Percentiles rank a stretch among this genome's conserved stretches.
Conservation (phyloP, 1,284 basidiomycete genomes). For the Spongiforma sp. region DNA sequence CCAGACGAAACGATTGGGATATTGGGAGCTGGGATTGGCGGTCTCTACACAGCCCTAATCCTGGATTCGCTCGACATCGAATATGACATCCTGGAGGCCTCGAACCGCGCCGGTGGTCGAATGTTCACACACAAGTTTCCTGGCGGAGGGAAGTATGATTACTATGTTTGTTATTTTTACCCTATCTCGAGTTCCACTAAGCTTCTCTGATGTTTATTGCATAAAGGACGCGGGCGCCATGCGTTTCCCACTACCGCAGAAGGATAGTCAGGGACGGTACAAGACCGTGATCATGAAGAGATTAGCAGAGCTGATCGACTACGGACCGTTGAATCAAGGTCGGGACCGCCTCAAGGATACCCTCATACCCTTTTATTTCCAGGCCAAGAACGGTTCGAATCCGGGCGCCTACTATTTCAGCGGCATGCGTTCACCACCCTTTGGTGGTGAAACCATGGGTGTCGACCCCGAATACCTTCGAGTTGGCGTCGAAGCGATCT, state of each 20-base stretch:
- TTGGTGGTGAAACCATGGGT: slow-evolving; percentile 14
- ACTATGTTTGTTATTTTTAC: slow-evolving; percentile 17
- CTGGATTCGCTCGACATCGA: slow-evolving; percentile 37
- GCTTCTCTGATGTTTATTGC: neutral
- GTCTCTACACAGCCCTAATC: slow-evolving; percentile 44
- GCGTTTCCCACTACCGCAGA: slow-evolving; percentile 30
- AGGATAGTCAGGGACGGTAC: slow-evolving; percentile 16
- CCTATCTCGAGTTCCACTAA: too few species aligned
- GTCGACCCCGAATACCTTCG: slow-evolving; percentile 17
- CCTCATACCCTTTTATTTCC: slow-evolving; percentile 19
- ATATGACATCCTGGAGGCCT: slow-evolving; percentile 42
- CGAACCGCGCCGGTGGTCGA: slow-evolving; percentile 36
- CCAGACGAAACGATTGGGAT: slow-evolving; percentile 23
- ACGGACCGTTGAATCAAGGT: slow-evolving; percentile 21
- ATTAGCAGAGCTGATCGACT: slow-evolving; percentile 32
- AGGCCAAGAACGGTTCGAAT: neutral
- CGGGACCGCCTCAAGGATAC: slow-evolving; percentile 6
- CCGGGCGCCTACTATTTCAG: slow-evolving; percentile 22
- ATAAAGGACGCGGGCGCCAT: slow-evolving; percentile 39
- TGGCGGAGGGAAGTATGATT: slow-evolving; percentile 17
- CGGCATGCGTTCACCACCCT: slow-evolving; percentile 9
- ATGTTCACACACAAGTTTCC: slow-evolving; percentile 41
- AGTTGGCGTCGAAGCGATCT: slow-evolving; percentile 17
- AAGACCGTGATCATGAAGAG: slow-evolving; percentile 36
- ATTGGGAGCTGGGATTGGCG: slow-evolving; percentile 36